A percentile compares a stretch with the other conserved stretches of the same genome.
Evolutionary conservation across 2,329 filamentous ascomycete genomes (phyloP).

Genomic region (Pseudohalonectria lignicola): DNA sequence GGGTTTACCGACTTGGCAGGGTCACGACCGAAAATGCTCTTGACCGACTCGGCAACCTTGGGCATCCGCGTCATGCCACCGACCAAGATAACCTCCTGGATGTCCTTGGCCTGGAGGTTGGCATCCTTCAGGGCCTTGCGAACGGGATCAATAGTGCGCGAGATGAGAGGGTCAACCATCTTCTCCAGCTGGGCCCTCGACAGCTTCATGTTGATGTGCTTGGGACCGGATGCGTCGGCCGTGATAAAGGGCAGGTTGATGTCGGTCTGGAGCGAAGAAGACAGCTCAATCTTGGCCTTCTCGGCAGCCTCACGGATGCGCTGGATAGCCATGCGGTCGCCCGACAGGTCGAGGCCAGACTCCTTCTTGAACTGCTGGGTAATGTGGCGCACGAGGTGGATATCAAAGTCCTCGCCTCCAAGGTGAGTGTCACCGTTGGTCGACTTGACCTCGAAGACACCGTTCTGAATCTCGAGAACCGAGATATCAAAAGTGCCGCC

Average conservation of each 20-base stretch:
- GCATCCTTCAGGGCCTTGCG: constrained; percentile 97
- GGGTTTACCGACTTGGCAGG: constrained; percentile 98
- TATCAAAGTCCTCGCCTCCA: constrained; percentile 97
- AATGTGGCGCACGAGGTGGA: constrained; percentile 84
- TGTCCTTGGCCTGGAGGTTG: constrained; percentile 79
- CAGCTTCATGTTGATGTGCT: constrained; percentile 97
- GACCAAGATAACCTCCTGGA: constrained; percentile 95
- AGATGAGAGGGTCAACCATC: constrained; percentile 83
- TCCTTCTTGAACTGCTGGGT: constrained; percentile 96
- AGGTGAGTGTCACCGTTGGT: constrained; percentile 98
- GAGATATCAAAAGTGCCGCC: constrained; percentile 99
- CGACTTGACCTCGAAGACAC: constrained; percentile 98
- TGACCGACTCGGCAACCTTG: constrained; percentile 92
- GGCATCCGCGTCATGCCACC: constrained; percentile 99
- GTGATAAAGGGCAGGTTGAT: constrained; percentile 99
- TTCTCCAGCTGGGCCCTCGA: constrained; percentile 85
- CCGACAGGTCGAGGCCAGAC: constrained; percentile 77
- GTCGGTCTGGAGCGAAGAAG: constrained; percentile 87
- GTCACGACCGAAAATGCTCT: constrained; percentile 92
- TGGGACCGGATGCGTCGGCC: constrained; percentile 86
- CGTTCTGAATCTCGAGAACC: constrained; percentile 91
- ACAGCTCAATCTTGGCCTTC: constrained; percentile 99
- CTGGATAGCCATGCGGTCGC: constrained; percentile 96
- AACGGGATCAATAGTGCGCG: constrained; percentile 78
- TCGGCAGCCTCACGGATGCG: constrained; percentile 97